Conservation (phyloP, 2,329 filamentous ascomycete genomes). For the Periconia sp. region DNA sequence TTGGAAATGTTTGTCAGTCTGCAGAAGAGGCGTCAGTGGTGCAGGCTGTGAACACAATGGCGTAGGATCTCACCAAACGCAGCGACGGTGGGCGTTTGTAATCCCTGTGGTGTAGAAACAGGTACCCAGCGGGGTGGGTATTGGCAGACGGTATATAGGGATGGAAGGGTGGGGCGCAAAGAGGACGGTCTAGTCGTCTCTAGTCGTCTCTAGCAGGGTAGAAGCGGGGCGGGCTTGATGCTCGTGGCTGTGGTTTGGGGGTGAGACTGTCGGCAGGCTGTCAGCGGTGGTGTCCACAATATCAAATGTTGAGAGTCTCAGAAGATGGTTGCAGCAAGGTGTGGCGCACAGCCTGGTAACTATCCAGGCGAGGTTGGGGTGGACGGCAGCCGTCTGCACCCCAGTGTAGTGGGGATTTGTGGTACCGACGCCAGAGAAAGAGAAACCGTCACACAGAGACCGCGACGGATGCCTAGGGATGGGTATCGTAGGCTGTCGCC, state of each 20-base stretch:
- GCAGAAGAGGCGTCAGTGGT: constrained; percentile 31
- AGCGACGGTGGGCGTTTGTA: constrained; percentile 23
- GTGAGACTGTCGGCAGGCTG: constrained; percentile 22
- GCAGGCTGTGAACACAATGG: constrained; percentile 19
- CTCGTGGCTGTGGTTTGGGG: constrained; percentile 30
- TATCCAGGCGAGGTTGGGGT: constrained; percentile 32
- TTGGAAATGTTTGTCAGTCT: constrained; percentile 35
- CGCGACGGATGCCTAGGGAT: constrained; percentile 13
- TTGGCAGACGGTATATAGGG: constrained; percentile 18
- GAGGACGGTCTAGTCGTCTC: constrained; percentile 8
- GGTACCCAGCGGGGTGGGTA: constrained; percentile 19
- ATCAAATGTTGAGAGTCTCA: constrained; percentile 26
- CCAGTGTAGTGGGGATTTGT: constrained; percentile 32
- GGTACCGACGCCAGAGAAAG: constrained; percentile 32
- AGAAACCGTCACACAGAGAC: constrained; percentile 34
- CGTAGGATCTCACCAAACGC: constrained; percentile 19
- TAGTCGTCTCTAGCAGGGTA: background rate
- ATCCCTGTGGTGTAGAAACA: constrained; percentile 19
- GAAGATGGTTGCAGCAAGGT: constrained; percentile 34
- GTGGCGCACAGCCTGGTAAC: constrained; percentile 39
- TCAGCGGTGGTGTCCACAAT: constrained; percentile 30
- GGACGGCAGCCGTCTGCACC: constrained; percentile 37
- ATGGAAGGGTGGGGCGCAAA: constrained; percentile 18
- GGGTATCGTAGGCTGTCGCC: constrained; percentile 14
- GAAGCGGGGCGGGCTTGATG: constrained; percentile 18